These are phyloP conservation scores for Fraxinus pennsylvanica DNA, from an alignment of 257 asterid genomes.

Conservation along the genomic window DNA sequence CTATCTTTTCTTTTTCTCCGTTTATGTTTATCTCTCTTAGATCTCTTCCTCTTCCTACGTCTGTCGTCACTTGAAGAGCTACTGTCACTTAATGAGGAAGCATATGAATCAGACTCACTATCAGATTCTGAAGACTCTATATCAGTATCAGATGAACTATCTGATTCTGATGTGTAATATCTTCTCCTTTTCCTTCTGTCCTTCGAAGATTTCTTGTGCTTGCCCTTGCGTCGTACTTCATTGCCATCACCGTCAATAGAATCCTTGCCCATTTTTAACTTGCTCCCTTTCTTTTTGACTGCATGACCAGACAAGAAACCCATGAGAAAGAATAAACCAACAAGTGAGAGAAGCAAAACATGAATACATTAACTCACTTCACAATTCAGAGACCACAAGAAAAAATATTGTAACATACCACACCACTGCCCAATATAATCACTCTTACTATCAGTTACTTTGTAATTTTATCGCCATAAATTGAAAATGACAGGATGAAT, in stretches of 20 bases:
- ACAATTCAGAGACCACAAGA: not conserved
- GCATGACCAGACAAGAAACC: conserved; percentile 9
- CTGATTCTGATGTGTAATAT: conserved; percentile 83
- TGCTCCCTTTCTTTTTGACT: conserved; percentile 38
- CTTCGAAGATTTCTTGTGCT: conserved; percentile 76
- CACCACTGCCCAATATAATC: not conserved
- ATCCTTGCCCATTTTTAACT: conserved; percentile 42
- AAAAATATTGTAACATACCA: not conserved
- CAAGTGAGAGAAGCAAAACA: not conserved
- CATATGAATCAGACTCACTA: conserved; percentile 63
- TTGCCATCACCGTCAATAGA: conserved; percentile 41
- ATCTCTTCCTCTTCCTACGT: conserved; percentile 85
- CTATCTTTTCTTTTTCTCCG: conserved; percentile 72
- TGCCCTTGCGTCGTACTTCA: conserved; percentile 58
- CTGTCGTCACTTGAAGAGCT: conserved; percentile 83
- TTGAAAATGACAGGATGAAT: not conserved
- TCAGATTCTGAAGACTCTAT: conserved; percentile 83
- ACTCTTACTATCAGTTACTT: not conserved
- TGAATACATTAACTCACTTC: not conserved
- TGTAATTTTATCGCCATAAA: not conserved
- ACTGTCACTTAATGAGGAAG: conserved; percentile 69
- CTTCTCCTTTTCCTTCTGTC: conserved; percentile 76
- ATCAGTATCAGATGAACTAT: conserved; percentile 71
- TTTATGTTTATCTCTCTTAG: conserved; percentile 66
- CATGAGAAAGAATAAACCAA: not conserved